Conservation (phyloP, 768 basidiomycete genomes). For the Xerocomus potaroensis region DNA sequence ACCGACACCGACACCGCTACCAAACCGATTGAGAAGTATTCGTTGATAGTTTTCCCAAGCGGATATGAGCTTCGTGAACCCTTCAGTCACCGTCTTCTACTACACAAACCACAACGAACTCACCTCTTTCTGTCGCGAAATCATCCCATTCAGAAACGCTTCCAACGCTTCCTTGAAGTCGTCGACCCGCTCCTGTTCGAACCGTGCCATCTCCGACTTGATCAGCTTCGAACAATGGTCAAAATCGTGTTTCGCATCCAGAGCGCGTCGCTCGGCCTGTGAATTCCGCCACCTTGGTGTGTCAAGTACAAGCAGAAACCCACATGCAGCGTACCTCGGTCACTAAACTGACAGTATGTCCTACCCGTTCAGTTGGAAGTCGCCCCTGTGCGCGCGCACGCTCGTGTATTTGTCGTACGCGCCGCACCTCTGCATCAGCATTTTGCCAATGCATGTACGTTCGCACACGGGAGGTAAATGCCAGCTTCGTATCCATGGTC, state of each 20-base stretch:
- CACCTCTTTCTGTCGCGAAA: constrained; percentile 77
- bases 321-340: constrained; percentile 56
- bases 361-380: constrained; percentile 63
- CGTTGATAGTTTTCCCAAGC: constrained; percentile 85
- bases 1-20: no score
- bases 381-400: constrained; percentile 75
- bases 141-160: constrained; percentile 83
- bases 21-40: constrained; percentile 49
- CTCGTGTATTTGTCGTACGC: constrained; percentile 75
- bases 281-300: constrained; percentile 1
- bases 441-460: constrained; percentile 78
- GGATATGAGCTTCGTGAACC: constrained; percentile 53
- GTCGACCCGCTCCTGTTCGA: constrained; percentile 89
- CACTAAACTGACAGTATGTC: constrained; percentile 72
- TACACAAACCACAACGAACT: constrained; percentile 12
- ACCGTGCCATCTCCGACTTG: constrained; percentile 84
- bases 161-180: constrained; percentile 88
- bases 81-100: neutral
- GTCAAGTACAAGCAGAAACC: neutral
- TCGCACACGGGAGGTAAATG: constrained; percentile 84
- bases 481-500: constrained; percentile 47
- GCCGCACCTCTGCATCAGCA: constrained; percentile 68
- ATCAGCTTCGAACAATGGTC: constrained; percentile 84
- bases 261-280: constrained; percentile 79
- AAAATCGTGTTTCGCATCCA: constrained; percentile 84